Conservation (phyloP, 805 yeast species). For the Sugiyamaella smithiae region DNA sequence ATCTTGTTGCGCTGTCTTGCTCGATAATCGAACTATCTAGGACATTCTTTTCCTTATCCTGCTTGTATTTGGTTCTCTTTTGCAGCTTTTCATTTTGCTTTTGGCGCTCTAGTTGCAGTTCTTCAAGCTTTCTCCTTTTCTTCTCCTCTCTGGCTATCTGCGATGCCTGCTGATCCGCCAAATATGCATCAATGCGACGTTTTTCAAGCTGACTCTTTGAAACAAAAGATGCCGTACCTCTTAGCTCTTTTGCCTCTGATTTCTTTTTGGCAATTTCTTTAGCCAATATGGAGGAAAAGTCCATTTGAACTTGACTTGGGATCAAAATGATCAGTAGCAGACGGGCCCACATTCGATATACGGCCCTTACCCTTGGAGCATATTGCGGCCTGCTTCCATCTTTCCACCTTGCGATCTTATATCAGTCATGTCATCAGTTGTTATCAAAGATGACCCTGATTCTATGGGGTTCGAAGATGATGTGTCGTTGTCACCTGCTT, state of each 20-base stretch:
- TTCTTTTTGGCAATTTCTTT: conserved; percentile 50
- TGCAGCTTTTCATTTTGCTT: conserved; percentile 16
- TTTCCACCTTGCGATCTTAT: too few relatives aligned
- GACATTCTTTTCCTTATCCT: conserved; percentile 18
- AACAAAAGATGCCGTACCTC: background rate
- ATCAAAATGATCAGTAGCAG: too few relatives aligned
- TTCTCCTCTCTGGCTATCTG: conserved; percentile 18
- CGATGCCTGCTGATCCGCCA: conserved; percentile 23
- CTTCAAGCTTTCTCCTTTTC: conserved; percentile 34
- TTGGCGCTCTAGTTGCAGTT: conserved; percentile 31
- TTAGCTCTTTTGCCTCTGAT: conserved; percentile 19
- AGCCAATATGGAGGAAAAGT: conserved; percentile 44
- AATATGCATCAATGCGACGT: conserved; percentile 19
- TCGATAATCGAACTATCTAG: conserved; percentile 18
- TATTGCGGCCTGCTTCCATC: too few relatives aligned
- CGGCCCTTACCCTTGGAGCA: too few relatives aligned
- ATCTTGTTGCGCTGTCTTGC: conserved; percentile 31
- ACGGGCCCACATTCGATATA: too few relatives aligned
- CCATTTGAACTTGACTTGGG: too few relatives aligned
- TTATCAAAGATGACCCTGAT: conserved; percentile 11
- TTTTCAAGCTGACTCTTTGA: conserved; percentile 22
- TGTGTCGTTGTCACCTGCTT: conserved; percentile 36
- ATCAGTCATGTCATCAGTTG: background rate
- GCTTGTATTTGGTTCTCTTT: conserved; percentile 36
- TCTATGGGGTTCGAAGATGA: conserved; percentile 35